Base-by-base conservation (phyloP, 176 grass and related monocot species). In the Leersia perrieri region DNA sequence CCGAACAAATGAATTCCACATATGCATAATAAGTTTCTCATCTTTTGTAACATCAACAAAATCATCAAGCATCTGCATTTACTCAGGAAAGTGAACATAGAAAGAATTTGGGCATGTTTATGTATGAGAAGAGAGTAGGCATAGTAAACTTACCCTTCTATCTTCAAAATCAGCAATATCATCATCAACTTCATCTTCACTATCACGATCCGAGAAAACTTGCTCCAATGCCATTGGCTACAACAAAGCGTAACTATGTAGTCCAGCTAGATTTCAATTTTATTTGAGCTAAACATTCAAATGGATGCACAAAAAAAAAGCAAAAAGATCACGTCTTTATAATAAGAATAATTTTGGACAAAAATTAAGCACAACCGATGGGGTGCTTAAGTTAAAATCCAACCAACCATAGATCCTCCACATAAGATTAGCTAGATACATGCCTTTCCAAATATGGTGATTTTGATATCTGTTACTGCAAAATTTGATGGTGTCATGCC, bases 1-100 rank as follows among this genome's bases (percentile, higher is more conserved):
- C 66, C 92, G 72, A 70, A 99, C 93, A 93, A 99, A 99, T 45
- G 96, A 99, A 86, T 99, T 99, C 96, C 96, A 99, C 41, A 99
- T 81, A 90, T 99, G 96, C 96, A 99, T 99, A 64, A 99, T 93
- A 75, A 88, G 87, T 71, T 99, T 99, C 84, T 99, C 93, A 74
- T 99, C 96, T 79, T 95, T 90, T 12, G 96, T 93, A 34, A 99
- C 93, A 49, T 99, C 96, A 72, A 99, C 93, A 83, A 99, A 99
- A 90, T 99, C 96, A 86, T 99, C 96, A 84, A 99, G 96, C 96
- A 99, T 99, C 96, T 99, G 83, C 67, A 79, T 29, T 44, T 61
- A 76, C 38, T 34, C 25, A 33, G 20, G 7, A 74, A 79, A 69
- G 31, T 67, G 65, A 31, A 70, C 44, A 57, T 44, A 58, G 45